A percentile compares a stretch with the other conserved stretches of the same genome.
Evolutionary conservation across 1,284 basidiomycete genomes (phyloP).

Genomic region (Trametes versicolor): DNA sequence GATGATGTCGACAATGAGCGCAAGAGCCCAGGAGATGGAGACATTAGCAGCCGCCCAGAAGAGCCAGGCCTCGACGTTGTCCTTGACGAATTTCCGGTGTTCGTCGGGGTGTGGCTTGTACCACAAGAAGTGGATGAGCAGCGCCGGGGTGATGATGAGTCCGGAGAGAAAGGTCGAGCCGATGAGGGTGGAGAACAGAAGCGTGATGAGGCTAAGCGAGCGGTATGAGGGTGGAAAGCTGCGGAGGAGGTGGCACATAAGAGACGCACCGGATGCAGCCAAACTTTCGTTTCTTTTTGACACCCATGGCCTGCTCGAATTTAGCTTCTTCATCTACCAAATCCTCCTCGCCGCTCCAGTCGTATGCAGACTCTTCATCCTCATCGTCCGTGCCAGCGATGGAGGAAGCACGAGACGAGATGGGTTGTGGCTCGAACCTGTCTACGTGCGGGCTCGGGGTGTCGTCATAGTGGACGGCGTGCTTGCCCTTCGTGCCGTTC

Average conservation of each 20-base stretch:
- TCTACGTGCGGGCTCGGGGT: slow-evolving; percentile 41
- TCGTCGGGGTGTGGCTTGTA: slow-evolving; percentile 65
- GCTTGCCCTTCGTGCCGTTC: slow-evolving; percentile 38
- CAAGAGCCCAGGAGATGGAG: slow-evolving; percentile 79
- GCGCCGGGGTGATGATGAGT: slow-evolving; percentile 64
- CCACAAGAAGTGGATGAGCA: slow-evolving; percentile 75
- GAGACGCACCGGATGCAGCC: slow-evolving; percentile 60
- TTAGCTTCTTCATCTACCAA: slow-evolving; percentile 73
- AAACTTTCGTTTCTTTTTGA: slow-evolving; percentile 58
- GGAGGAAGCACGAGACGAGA: slow-evolving; percentile 54
- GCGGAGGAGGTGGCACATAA: slow-evolving; percentile 1
- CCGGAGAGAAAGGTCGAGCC: slow-evolving; percentile 73
- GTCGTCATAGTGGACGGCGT: slow-evolving; percentile 61
- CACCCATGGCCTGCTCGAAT: slow-evolving; percentile 67
- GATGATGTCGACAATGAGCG: slow-evolving; percentile 72
- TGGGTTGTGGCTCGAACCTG: slow-evolving; percentile 38
- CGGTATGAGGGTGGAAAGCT: slow-evolving; percentile 14
- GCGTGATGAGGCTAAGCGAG: slow-evolving; percentile 58
- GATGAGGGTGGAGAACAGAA: slow-evolving; percentile 76
- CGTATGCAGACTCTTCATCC: slow-evolving; percentile 60
- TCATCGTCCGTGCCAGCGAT: slow-evolving; percentile 68
- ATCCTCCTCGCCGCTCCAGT: slow-evolving; percentile 82
- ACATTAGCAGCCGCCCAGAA: slow-evolving; percentile 83
- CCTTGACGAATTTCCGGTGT: slow-evolving; percentile 65
- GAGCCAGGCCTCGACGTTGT: slow-evolving; percentile 80